These are phyloP conservation scores for Colletotrichum orchidophilum DNA, from an alignment of 2,329 filamentous ascomycete species.

Conservation along the genomic window DNA sequence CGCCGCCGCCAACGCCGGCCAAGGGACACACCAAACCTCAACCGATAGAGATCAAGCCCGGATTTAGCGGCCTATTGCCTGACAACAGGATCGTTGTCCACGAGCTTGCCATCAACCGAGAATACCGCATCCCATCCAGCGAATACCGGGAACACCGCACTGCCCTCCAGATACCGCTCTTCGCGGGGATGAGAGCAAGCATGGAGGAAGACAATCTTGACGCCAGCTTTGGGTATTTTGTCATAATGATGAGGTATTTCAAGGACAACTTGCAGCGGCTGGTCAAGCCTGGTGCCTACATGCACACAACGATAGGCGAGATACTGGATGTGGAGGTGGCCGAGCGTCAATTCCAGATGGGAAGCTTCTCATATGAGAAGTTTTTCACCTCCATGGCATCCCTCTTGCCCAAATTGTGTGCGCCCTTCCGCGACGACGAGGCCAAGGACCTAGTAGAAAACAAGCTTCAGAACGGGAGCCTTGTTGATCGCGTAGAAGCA, in stretches of 20 bases:
- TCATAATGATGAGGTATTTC: conserved; percentile 76
- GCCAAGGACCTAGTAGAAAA: conserved; percentile 75
- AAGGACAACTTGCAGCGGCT: conserved; percentile 77
- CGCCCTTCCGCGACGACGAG: conserved; percentile 81
- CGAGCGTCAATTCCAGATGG: conserved; percentile 72
- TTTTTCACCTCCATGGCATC: conserved; percentile 82
- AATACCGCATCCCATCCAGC: conserved; percentile 75
- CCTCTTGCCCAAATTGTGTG: conserved; percentile 81
- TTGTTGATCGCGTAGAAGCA: conserved; percentile 80
- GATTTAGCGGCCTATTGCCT: conserved; percentile 67
- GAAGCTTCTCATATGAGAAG: conserved; percentile 81
- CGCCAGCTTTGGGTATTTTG: conserved; percentile 72
- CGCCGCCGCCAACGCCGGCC: conserved; percentile 62
- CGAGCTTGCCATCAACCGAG: conserved; percentile 81
- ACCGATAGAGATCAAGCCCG: conserved; percentile 47
- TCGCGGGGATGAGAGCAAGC: conserved; percentile 67
- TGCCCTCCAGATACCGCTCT: conserved; percentile 58
- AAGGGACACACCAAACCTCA: conserved; percentile 52
- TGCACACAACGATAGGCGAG: conserved; percentile 79
- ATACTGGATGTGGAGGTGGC: conserved; percentile 79
- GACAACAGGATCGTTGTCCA: conserved; percentile 81
- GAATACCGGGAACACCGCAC: conserved; percentile 68
- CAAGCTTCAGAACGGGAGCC: conserved; percentile 66
- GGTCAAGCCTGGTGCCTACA: conserved; percentile 74
- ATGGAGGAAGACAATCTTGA: conserved; percentile 74